A percentile compares a stretch with the other conserved stretches of the same genome.
phyloP scores from a whole-genome alignment of 495 filamentous ascomycete genomes.

The Xylaria venustula region DNA sequence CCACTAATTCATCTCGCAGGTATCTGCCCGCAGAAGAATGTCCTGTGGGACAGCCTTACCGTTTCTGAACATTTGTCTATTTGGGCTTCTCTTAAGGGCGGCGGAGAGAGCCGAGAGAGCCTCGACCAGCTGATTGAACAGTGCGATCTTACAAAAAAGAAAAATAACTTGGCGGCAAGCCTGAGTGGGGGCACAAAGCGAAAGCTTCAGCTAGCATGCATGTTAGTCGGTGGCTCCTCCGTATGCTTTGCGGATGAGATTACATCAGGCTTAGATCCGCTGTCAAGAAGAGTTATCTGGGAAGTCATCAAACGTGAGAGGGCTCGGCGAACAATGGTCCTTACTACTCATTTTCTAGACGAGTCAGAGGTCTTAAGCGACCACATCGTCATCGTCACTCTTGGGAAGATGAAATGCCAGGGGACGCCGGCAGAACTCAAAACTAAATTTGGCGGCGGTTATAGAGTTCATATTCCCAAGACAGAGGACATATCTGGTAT shows the following conservation, averaged over 20 bases:
- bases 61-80: conserved; percentile 68
- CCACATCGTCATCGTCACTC: conserved; percentile 63
- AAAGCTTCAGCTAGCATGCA: conserved; percentile 71
- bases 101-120: conserved; percentile 39
- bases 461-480: conserved; percentile 61
- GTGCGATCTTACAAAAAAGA: conserved; percentile 64
- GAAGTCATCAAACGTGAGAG: conserved; percentile 69
- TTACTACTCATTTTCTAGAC: conserved; percentile 72
- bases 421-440: conserved; percentile 63
- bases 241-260: conserved; percentile 78
- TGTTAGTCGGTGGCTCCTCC: conserved; percentile 70
- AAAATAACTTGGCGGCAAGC: conserved; percentile 52
- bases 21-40: conserved; percentile 73
- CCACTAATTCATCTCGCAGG: conserved; percentile 42
- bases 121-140: conserved; percentile 55
- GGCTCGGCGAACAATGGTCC: conserved; percentile 62
- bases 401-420: conserved; percentile 57
- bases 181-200: conserved; percentile 74
- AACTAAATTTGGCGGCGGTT: conserved; percentile 60
- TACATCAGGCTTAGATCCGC: conserved; percentile 67
- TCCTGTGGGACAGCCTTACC: conserved; percentile 70
- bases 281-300: conserved; percentile 71
- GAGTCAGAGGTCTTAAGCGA: conserved; percentile 64
- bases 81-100: conserved; percentile 66
- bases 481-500: conserved; percentile 32